These are phyloP conservation scores for Laguncularia racemosa DNA, from an alignment of 345 rosid species.

Conservation along the genomic window DNA sequence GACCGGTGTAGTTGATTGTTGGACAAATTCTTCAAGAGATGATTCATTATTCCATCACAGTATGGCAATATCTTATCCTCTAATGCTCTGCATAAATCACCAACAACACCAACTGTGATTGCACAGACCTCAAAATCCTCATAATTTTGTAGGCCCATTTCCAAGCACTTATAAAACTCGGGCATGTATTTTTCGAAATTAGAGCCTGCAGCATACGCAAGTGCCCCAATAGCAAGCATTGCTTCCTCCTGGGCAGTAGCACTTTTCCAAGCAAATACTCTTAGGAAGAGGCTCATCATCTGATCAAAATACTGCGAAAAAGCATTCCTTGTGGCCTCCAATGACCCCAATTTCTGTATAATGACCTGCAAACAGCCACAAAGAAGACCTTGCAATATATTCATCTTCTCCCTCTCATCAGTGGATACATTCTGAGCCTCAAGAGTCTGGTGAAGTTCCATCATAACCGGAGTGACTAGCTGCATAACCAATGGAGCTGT, in stretches of 20 bases:
- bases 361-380: conserved; percentile 96
- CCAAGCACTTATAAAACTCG: conserved; percentile 67
- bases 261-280: conserved; percentile 80
- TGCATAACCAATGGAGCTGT: conserved; percentile 56
- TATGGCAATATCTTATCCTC: conserved; percentile 67
- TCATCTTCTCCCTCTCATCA: conserved; percentile 90
- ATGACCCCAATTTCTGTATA: conserved; percentile 71
- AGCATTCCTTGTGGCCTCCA: conserved; percentile 52
- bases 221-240: conserved; percentile 96
- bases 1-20: conserved; percentile 79
- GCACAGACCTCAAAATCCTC: conserved; percentile 94
- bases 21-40: conserved; percentile 60
- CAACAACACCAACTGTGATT: conserved; percentile 82
- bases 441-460: conserved; percentile 59
- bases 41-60: conserved; percentile 83
- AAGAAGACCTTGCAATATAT: conserved; percentile 80
- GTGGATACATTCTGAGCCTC: conserved; percentile 62
- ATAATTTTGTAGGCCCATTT: conserved; percentile 86
- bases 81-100: conserved; percentile 87
- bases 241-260: conserved; percentile 98
- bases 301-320: conserved; percentile 67
- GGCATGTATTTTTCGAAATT: conserved; percentile 75
- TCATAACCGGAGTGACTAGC: conserved; percentile 74
- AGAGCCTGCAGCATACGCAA: conserved; percentile 83
- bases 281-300: conserved; percentile 78